Base-by-base conservation (phyloP, 192 early-diverging fungal genomes). In the Coemansia sp. region DNA sequence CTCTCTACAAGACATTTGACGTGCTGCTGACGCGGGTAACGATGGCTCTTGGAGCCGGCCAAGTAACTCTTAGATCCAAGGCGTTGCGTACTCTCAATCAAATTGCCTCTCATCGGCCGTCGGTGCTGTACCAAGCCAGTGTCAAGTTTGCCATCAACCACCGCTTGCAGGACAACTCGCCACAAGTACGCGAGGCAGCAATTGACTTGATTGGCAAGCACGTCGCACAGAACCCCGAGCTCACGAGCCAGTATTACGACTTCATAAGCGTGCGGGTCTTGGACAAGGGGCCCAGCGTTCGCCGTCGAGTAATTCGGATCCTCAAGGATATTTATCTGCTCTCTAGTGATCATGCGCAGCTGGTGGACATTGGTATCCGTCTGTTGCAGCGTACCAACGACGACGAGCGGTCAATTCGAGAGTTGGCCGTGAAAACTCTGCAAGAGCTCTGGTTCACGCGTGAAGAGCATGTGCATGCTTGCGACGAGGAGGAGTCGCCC, bases 171-270 rank as follows among this genome's bases (percentile, higher is more conserved):
- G 96, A 98, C 71, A 80, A 81, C 51, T 94, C 93, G 21, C 87
- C 94, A 19, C 86, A 87, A 10, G 96, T 98, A 17, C 88, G 96
- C 36, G 96, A 96, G 82, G 93, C 92, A 10, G 92, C 95, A 6
- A 89, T 95, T n/a, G 92, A 96, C 57, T 72, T 98, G 31, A 86
- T 96, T 36, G 92, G 92, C 19, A 91, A 90, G 62, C 93, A 94
- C 66, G 74, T 95, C 51, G 84, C 89, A 5, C 84, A 86, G 60
- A 87, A 90, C 36, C 77, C 84, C 9, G 85, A 77, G 53, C 84
- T 96, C 19, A 85, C 90, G 1, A 73, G 69, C 27, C 85, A 93
- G 61, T 94, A 96, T 70, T 97, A 94, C 66, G 86, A 89, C 34
- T 78, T 93, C 42, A 84, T 97, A 44, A 91, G 90, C 60, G 91